These are phyloP conservation scores for Aurinia saxatilis DNA, from an alignment of 345 rosid species.

Conservation along the genomic window DNA sequence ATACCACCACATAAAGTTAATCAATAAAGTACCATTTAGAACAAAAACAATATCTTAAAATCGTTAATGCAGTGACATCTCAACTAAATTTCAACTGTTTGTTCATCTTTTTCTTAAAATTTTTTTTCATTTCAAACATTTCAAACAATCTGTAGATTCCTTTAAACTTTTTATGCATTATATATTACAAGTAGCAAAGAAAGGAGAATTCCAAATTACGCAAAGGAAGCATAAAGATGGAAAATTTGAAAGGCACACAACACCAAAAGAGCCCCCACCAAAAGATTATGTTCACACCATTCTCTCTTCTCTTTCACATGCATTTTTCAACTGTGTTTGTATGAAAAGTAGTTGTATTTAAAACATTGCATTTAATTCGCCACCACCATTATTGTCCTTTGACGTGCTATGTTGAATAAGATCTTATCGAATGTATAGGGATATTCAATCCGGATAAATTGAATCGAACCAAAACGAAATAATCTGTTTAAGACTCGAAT, in stretches of 20 bases:
- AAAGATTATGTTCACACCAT: constrained; percentile 27
- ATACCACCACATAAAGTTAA: too few relatives aligned
- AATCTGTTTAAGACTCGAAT: too few relatives aligned
- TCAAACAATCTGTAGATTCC: not conserved
- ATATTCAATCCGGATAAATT: too few relatives aligned
- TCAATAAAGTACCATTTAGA: too few relatives aligned
- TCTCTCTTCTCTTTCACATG: constrained; percentile 22
- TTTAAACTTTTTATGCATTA: not conserved
- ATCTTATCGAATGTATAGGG: too few relatives aligned
- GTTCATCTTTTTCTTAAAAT: not conserved
- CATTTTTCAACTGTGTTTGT: constrained; percentile 11
- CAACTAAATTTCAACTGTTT: not conserved
- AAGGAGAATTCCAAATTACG: constrained; percentile 24
- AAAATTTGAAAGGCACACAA: constrained; percentile 15
- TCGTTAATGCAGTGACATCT: not conserved
- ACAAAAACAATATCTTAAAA: not conserved
- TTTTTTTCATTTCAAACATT: not conserved
- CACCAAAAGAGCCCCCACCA: constrained; percentile 16
- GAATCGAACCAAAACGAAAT: too few relatives aligned
- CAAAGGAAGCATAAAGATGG: constrained; percentile 27
- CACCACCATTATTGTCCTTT: constrained; percentile 2
- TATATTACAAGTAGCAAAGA: not conserved
- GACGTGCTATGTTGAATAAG: constrained; percentile 1
- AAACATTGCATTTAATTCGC: constrained; percentile 13
- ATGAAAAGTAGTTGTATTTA: constrained; percentile 4